Conservation (phyloP, 495 filamentous ascomycete species). For the Acidomyces sp. region DNA sequence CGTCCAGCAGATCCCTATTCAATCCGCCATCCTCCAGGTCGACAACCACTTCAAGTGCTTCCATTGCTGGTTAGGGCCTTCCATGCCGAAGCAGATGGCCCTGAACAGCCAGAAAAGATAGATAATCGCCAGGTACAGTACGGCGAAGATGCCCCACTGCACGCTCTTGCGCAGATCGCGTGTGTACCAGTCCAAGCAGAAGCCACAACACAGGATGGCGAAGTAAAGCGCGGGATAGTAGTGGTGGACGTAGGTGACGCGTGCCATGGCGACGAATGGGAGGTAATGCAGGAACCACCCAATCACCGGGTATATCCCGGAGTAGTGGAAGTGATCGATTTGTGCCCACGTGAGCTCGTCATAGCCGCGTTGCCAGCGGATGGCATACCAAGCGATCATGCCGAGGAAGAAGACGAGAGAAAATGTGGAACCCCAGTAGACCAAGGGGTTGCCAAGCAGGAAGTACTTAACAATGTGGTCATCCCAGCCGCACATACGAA, state of each 20-base stretch:
- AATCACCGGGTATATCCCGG: conserved; percentile 77
- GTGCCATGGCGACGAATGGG: conserved; percentile 91
- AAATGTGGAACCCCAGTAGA: conserved; percentile 88
- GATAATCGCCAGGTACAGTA: conserved; percentile 59
- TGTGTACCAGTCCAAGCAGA: conserved; percentile 73
- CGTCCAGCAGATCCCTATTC: conserved; percentile 16
- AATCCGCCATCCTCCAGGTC: conserved; percentile 52
- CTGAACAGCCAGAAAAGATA: conserved; percentile 80
- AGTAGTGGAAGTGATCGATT: conserved; percentile 87
- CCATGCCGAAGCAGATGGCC: conserved; percentile 95
- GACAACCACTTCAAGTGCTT: conserved; percentile 84
- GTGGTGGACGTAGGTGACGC: conserved; percentile 97
- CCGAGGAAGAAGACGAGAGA: conserved; percentile 58
- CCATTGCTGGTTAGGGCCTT: conserved; percentile 69
- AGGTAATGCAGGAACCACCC: conserved; percentile 95
- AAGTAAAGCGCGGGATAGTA: conserved; percentile 99
- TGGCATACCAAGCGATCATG: conserved; percentile 67
- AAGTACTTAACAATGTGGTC: conserved; percentile 94
- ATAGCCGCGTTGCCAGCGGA: conserved; percentile 95
- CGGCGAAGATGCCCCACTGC: conserved; percentile 49
- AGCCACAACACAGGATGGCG: conserved; percentile 79
- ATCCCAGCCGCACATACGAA: conserved; percentile 98
- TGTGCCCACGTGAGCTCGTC: conserved; percentile 64
- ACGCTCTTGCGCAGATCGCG: conserved; percentile 45
- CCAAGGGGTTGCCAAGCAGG: conserved; percentile 86